Evolutionary conservation across 192 early-diverging fungal genomes (phyloP).

Genomic region (Coemansia sp.): DNA sequence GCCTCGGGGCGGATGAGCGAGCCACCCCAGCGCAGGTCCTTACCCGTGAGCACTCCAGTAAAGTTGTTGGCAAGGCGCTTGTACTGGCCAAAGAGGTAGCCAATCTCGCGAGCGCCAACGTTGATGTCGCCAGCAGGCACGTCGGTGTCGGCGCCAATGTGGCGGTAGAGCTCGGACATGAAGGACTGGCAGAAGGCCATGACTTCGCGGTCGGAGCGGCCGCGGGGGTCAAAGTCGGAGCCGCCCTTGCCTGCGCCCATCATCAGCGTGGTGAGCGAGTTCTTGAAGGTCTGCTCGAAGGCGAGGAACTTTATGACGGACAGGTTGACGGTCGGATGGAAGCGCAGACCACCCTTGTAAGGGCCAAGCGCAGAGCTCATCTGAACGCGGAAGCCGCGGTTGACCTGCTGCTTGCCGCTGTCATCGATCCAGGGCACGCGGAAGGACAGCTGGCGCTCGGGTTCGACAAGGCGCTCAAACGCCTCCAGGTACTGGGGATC

Average conservation of each 20-base stretch:
- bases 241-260: constrained; percentile 56
- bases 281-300: constrained; percentile 58
- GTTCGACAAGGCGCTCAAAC: constrained; percentile 51
- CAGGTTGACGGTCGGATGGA: constrained; percentile 56
- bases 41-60: constrained; percentile 53
- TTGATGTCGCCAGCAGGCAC: constrained; percentile 55
- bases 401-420: constrained; percentile 48
- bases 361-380: constrained; percentile 57
- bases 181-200: constrained; percentile 55
- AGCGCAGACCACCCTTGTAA: constrained; percentile 57
- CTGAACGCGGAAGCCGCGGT: constrained; percentile 57
- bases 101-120: constrained; percentile 53
- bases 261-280: constrained; percentile 54
- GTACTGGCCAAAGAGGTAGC: constrained; percentile 56
- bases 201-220: constrained; percentile 52
- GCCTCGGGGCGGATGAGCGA: constrained; percentile 55
- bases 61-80: constrained; percentile 54
- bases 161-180: constrained; percentile 54
- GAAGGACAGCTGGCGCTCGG: constrained; percentile 54
- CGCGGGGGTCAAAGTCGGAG: constrained; percentile 52
- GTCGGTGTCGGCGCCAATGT: constrained; percentile 54
- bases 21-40: constrained; percentile 54
- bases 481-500: constrained; percentile 46
- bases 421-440: constrained; percentile 55
- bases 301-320: constrained; percentile 56